Conservation (phyloP, 345 rosid genomes). For the Gossypium arboreum region DNA sequence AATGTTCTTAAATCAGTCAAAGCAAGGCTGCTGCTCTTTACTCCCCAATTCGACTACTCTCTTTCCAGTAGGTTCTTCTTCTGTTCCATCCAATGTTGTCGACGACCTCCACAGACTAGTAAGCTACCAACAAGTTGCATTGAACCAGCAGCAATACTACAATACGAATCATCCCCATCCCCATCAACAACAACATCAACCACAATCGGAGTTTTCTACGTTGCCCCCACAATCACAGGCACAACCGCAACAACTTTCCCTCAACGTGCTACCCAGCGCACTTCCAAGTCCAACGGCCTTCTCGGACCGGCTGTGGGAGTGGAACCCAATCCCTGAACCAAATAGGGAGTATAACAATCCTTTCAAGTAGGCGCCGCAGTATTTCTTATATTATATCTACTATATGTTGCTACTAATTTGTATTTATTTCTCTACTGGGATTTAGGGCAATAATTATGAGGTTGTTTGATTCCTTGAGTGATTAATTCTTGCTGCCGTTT, state of each 20-base stretch:
- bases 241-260: conserved; percentile 32
- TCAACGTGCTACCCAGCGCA: conserved; percentile 40
- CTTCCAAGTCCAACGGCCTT: conserved; percentile 40
- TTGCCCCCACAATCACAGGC: conserved; percentile 32
- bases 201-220: conserved; percentile 31
- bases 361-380: conserved; percentile 46
- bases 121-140: conserved; percentile 46
- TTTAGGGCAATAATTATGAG: background rate
- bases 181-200: conserved; percentile 22
- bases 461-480: background rate
- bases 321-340: conserved; percentile 71
- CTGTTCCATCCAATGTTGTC: conserved; percentile 25
- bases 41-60: conserved; percentile 22
- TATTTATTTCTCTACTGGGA: background rate
- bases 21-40: conserved; percentile 20
- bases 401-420: background rate
- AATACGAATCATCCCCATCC: conserved; percentile 25
- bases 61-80: conserved; percentile 22
- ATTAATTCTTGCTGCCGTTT: background rate
- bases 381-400: background rate
- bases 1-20: conserved; percentile 24
- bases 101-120: conserved; percentile 76
- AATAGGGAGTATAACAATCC: conserved; percentile 48
- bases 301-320: conserved; percentile 71
- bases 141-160: conserved; percentile 39